phyloP scores from a whole-genome alignment of 2,329 filamentous ascomycete species.

The Aphanocladium album region DNA sequence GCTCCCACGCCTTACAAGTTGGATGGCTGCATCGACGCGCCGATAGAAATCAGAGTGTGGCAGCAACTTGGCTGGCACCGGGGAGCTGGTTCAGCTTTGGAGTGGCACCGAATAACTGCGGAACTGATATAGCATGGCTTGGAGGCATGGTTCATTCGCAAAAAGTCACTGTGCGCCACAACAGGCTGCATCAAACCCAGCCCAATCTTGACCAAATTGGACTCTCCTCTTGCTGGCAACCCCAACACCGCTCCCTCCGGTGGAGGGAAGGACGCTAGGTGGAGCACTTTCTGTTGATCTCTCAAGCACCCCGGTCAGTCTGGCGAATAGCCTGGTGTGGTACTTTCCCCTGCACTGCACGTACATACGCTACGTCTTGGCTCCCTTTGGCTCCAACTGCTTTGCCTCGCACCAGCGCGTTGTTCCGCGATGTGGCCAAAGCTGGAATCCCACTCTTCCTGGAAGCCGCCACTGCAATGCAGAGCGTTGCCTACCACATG shows the following conservation, averaged over 20 bases:
- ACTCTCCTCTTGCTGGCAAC: neutral
- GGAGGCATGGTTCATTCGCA: constrained; percentile 8
- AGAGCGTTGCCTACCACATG: neutral
- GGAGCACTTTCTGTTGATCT: constrained; percentile 7
- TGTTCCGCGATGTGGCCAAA: neutral
- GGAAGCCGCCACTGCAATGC: neutral
- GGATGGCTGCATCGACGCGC: constrained; percentile 1
- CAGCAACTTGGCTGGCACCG: constrained; percentile 2
- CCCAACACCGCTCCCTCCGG: constrained; percentile 2
- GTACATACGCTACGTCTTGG: neutral
- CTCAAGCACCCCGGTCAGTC: neutral
- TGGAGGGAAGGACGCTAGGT: constrained; percentile 5
- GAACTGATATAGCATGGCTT: constrained; percentile 4
- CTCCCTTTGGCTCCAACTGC: neutral
- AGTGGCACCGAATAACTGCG: constrained; percentile 1
- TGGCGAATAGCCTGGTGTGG: neutral
- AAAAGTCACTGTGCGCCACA: constrained; percentile 4
- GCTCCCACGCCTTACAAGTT: neutral
- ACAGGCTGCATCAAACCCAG: neutral
- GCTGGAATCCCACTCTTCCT: neutral
- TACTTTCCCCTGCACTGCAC: neutral
- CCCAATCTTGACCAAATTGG: neutral
- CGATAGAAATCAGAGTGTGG: neutral
- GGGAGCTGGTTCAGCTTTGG: constrained; percentile 11
- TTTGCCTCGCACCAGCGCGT: neutral